A percentile compares a stretch with the other conserved stretches of the same genome.
phyloP scores from a whole-genome alignment of 2,329 filamentous ascomycete species.

The Periconia sp. region DNA sequence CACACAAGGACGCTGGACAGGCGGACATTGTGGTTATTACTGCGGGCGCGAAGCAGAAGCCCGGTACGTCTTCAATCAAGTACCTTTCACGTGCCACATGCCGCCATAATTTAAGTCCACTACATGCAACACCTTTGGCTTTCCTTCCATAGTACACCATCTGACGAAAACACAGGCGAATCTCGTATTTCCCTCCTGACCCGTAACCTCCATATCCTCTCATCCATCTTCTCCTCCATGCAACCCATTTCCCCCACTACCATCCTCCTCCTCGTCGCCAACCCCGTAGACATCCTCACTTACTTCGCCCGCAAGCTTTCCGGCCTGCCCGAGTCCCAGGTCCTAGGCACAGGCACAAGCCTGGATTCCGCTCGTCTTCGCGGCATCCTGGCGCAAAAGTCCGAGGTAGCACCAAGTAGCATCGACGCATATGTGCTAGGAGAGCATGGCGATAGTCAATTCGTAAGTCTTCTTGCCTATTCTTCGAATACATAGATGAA shows the following conservation, averaged over 20 bases:
- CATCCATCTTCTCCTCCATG: conserved; percentile 56
- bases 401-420: conserved; percentile 46
- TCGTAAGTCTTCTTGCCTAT: conserved; percentile 35
- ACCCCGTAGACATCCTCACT: conserved; percentile 63
- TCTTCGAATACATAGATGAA: background rate
- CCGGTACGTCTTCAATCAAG: conserved; percentile 40
- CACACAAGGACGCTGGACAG: conserved; percentile 57
- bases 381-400: conserved; percentile 50
- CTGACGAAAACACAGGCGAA: conserved; percentile 42
- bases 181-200: conserved; percentile 55
- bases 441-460: conserved; percentile 57
- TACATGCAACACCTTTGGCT: no score
- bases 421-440: conserved; percentile 56
- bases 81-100: no score
- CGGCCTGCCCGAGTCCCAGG: conserved; percentile 56
- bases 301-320: conserved; percentile 56
- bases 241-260: conserved; percentile 55
- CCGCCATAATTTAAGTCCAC: no score
- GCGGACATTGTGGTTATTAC: conserved; percentile 63
- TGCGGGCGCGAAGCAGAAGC: conserved; percentile 59
- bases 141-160: no score
- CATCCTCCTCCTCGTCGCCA: conserved; percentile 60
- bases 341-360: conserved; percentile 61
- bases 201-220: conserved; percentile 57
- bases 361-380: conserved; percentile 59